Evolutionary conservation across 2,329 filamentous ascomycete genomes (phyloP).

Genomic region (Arachnopeziza araneosa): DNA sequence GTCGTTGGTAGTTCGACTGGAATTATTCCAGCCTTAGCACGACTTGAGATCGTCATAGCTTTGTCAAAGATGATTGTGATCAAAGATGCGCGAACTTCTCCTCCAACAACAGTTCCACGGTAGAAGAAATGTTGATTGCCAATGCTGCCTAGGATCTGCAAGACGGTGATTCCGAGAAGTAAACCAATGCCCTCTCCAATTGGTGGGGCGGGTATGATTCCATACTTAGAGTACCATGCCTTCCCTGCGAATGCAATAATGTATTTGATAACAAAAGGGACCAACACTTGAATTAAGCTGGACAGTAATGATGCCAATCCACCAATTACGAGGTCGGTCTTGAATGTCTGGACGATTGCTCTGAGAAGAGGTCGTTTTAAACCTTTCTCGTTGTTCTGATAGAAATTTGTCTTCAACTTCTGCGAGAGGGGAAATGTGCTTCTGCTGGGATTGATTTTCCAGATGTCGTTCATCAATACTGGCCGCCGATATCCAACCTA

Average conservation of each 20-base stretch:
- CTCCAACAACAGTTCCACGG: slow-evolving; percentile 85
- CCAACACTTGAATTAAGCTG: slow-evolving; percentile 71
- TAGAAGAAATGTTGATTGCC: slow-evolving; percentile 90
- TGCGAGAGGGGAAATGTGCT: not conserved
- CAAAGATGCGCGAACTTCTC: slow-evolving; percentile 72
- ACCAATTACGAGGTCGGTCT: slow-evolving; percentile 74
- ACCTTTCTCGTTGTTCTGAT: not conserved
- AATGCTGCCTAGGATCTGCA: slow-evolving; percentile 82
- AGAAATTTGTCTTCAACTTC: not conserved
- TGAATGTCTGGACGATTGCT: slow-evolving; percentile 79
- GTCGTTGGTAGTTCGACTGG: slow-evolving; percentile 19
- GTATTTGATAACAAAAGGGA: slow-evolving; percentile 79
- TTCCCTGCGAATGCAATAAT: slow-evolving; percentile 82
- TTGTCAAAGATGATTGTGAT: slow-evolving; percentile 91
- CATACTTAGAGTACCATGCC: slow-evolving; percentile 61
- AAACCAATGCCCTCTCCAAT: slow-evolving; percentile 75
- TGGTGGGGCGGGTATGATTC: slow-evolving; percentile 49
- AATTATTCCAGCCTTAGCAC: slow-evolving; percentile 76
- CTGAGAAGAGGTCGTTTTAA: slow-evolving; percentile 63
- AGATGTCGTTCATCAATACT: not conserved
- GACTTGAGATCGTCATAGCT: slow-evolving; percentile 81
- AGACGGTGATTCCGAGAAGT: slow-evolving; percentile 74
- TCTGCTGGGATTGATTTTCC: not conserved
- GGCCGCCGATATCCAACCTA: not conserved
- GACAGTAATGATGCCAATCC: slow-evolving; percentile 60